These are phyloP conservation scores for Candida ponderosae DNA, from an alignment of 805 yeast species.

Conservation along the genomic window DNA sequence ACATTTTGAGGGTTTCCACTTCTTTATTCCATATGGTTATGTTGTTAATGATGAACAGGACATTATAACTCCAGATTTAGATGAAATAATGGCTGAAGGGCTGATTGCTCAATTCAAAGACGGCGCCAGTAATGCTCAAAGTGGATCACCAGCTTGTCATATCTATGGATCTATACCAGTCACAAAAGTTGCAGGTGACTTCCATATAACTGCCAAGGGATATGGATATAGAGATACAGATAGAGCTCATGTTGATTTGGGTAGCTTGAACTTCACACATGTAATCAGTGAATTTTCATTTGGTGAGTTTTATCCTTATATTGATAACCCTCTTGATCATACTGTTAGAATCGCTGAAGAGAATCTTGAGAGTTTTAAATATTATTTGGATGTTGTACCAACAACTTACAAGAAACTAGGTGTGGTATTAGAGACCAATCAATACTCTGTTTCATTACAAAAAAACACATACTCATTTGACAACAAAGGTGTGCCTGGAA, in stretches of 20 bases:
- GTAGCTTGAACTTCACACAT: constrained; percentile 72
- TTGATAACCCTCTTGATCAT: constrained; percentile 81
- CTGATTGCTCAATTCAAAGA: constrained; percentile 57
- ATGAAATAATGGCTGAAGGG: constrained; percentile 57
- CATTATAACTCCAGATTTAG: constrained; percentile 54
- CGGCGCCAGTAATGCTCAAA: constrained; percentile 28
- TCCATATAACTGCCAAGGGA: constrained; percentile 78
- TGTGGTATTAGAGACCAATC: constrained; percentile 68
- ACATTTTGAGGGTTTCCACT: constrained; percentile 57
- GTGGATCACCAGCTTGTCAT: constrained; percentile 73
- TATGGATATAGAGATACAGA: constrained; percentile 43
- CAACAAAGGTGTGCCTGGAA: constrained; percentile 53
- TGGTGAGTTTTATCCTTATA: constrained; percentile 82
- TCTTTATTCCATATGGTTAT: constrained; percentile 45
- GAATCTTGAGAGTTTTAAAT: constrained; percentile 46
- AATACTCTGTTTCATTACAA: constrained; percentile 64
- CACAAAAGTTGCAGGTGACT: constrained; percentile 77
- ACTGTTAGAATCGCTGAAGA: constrained; percentile 52
- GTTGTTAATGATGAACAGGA: constrained; percentile 37
- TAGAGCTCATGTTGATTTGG: constrained; percentile 36
- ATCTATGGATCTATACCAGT: constrained; percentile 79
- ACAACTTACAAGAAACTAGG: constrained; percentile 70
- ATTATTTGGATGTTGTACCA: constrained; percentile 76
- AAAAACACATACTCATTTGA: constrained; percentile 21
- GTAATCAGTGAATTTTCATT: constrained; percentile 80